Conservation (phyloP, 306 rosid species). For the Dryas drummondii region DNA sequence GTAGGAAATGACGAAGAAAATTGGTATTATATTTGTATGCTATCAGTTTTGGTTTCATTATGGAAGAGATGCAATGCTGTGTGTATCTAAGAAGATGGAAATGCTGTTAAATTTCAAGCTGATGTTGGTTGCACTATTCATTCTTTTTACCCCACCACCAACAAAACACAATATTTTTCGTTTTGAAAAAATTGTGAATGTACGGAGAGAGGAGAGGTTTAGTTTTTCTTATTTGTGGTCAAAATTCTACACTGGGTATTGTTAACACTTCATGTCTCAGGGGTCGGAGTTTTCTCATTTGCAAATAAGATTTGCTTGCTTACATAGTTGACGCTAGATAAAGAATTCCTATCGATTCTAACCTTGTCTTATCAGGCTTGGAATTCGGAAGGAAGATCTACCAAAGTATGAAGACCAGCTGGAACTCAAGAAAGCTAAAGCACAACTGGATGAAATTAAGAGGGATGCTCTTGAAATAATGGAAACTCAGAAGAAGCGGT, state of each 20-base stretch:
- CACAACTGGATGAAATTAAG: slow-evolving; percentile 82
- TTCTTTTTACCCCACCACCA: neutral
- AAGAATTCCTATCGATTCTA: neutral
- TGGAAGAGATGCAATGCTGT: neutral
- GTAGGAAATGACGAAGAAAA: neutral
- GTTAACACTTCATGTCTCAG: neutral
- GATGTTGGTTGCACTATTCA: neutral
- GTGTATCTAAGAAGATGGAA: neutral
- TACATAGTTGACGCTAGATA: neutral
- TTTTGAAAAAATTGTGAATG: neutral
- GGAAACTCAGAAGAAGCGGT: slow-evolving; percentile 94
- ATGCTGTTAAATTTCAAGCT: neutral
- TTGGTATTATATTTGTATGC: neutral
- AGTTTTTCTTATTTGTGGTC: neutral
- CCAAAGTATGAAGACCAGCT: slow-evolving; percentile 82
- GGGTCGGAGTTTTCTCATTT: neutral
- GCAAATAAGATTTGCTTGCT: neutral
- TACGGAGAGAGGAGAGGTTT: neutral
- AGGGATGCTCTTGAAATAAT: slow-evolving; percentile 83
- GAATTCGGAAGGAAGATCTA: slow-evolving; percentile 65
- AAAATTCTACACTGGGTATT: neutral
- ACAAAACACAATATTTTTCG: neutral
- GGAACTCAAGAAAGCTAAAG: slow-evolving; percentile 76
- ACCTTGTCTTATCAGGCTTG: slow-evolving; percentile 49
- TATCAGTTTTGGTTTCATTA: neutral